These are phyloP conservation scores for Umbelopsis ramanniana DNA, from an alignment of 192 early-diverging fungal species.

Conservation along the genomic window DNA sequence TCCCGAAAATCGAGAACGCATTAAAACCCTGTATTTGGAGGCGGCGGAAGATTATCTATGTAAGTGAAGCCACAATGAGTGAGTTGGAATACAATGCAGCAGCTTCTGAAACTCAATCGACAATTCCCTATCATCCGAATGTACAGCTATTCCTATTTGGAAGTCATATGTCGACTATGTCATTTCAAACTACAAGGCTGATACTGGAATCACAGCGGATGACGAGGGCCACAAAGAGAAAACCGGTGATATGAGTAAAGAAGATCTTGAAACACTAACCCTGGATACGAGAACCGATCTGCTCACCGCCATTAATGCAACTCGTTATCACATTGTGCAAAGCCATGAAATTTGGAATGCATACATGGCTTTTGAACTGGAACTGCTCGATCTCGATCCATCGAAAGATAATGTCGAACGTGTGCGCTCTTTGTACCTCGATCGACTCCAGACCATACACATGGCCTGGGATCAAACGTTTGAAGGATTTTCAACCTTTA, in stretches of 20 bases:
- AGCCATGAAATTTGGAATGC: constrained; percentile 69
- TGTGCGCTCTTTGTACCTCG: neutral
- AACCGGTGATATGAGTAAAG: neutral
- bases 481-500: constrained; percentile 62
- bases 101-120: too few relatives aligned
- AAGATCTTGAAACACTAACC: constrained; percentile 31
- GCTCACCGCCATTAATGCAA: constrained; percentile 49
- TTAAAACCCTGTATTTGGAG: constrained; percentile 56
- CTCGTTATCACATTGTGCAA: constrained; percentile 58
- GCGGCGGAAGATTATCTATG: constrained; percentile 75
- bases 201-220: constrained; percentile 24
- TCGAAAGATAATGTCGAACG: neutral
- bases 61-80: constrained; percentile 36
- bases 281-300: constrained; percentile 49
- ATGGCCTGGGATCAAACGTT: constrained; percentile 63
- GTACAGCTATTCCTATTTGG: constrained; percentile 70
- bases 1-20: constrained; percentile 47
- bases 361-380: constrained; percentile 62
- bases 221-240: constrained; percentile 36
- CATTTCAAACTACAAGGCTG: constrained; percentile 47
- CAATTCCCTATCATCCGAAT: neutral
- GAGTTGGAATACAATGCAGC: too few relatives aligned
- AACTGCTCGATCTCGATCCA: constrained; percentile 41
- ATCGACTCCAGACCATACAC: neutral
- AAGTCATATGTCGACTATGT: constrained; percentile 63